Percentiles rank a stretch among this genome's conserved stretches.
Conservation (phyloP, 768 basidiomycete genomes). For the Rubroboletus pulcherrimus region DNA sequence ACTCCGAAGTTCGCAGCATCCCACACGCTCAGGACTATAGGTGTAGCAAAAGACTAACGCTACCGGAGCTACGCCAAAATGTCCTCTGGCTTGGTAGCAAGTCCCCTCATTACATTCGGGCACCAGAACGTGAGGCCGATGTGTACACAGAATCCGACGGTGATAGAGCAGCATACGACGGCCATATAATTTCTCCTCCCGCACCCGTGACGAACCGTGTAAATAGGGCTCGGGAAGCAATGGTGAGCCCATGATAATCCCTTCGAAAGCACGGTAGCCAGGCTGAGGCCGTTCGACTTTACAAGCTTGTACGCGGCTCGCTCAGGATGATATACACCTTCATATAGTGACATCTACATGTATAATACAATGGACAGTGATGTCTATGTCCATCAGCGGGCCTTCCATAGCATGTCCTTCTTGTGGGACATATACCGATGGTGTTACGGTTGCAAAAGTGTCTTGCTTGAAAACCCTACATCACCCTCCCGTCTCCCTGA, state of each 20-base stretch:
- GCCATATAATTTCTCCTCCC: not conserved
- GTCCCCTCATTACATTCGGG: not conserved
- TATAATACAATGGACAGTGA: constrained; percentile 2
- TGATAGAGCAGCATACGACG: not conserved
- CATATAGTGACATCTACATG: not conserved
- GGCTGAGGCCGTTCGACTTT: not conserved
- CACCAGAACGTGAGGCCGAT: not conserved
- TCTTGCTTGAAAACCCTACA: constrained; percentile 7
- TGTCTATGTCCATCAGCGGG: not conserved
- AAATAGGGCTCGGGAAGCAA: not conserved
- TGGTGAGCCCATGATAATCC: not conserved
- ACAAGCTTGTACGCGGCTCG: not conserved
- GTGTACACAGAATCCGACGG: not conserved
- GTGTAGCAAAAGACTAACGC: not conserved
- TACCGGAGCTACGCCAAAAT: not conserved
- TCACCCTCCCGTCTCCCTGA: constrained; percentile 30
- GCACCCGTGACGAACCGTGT: not conserved
- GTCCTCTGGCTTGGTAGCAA: not conserved
- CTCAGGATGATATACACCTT: not conserved
- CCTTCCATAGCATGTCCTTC: not conserved
- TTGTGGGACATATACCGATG: not conserved
- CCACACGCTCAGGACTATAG: not conserved
- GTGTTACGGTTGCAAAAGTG: constrained; percentile 5
- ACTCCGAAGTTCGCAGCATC: not conserved
- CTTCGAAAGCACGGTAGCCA: not conserved